Conservation (phyloP, 805 yeast genomes). For the Candida maltosa region DNA sequence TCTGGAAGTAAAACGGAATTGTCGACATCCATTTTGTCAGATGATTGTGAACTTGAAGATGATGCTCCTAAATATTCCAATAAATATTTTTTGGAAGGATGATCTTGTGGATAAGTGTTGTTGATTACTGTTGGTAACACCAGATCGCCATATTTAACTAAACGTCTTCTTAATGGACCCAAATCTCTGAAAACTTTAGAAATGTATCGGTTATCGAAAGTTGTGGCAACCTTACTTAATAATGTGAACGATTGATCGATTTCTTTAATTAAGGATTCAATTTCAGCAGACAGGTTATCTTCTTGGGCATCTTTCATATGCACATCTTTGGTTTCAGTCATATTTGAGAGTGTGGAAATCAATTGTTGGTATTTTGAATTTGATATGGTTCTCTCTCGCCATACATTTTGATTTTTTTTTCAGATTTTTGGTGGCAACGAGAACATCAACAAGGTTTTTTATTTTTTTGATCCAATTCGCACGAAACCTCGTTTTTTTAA, state of each 20-base stretch:
- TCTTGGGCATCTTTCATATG: constrained; percentile 9
- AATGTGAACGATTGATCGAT: constrained; percentile 43
- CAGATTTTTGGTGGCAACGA: too few species aligned
- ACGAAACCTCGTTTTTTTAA: too few species aligned
- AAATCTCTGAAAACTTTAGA: constrained; percentile 83
- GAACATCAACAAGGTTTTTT: too few species aligned
- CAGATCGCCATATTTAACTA: constrained; percentile 41
- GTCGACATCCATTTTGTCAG: constrained; percentile 27
- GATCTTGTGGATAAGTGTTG: constrained; percentile 50
- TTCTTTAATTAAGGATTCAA: constrained; percentile 31
- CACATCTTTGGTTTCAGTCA: too few species aligned
- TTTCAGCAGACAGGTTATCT: constrained; percentile 10
- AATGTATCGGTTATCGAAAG: constrained; percentile 83
- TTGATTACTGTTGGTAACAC: constrained; percentile 55
- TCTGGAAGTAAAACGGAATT: constrained; percentile 59
- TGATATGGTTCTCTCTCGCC: too few species aligned
- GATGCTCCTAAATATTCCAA: constrained; percentile 26
- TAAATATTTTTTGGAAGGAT: constrained; percentile 41
- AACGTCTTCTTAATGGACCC: constrained; percentile 65
- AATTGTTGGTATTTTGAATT: too few species aligned
- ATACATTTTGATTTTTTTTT: too few species aligned
- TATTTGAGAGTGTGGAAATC: too few species aligned
- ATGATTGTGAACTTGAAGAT: constrained; percentile 9
- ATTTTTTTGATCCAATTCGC: too few species aligned
- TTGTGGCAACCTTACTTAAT: constrained; percentile 59